These are phyloP conservation scores for Dendrocalamus latiflorus DNA, from an alignment of 202 grass and related monocot species.

Conservation along the genomic window DNA sequence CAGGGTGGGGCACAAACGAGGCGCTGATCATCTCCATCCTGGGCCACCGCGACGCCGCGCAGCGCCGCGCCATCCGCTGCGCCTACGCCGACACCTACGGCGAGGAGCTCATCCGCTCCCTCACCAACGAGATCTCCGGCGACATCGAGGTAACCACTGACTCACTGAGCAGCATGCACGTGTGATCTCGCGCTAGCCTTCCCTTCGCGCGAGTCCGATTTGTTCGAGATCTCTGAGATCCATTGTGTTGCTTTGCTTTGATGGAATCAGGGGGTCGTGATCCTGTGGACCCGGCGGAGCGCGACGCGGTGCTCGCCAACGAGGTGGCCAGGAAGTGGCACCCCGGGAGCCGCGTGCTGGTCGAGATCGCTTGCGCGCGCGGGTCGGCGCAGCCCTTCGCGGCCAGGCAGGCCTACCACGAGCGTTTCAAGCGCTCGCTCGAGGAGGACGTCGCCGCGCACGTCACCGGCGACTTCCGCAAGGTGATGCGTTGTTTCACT, in stretches of 20 bases:
- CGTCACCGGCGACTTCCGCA: slow-evolving; percentile 74
- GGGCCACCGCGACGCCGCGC: slow-evolving; percentile 67
- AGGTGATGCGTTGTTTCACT: slow-evolving; percentile 26
- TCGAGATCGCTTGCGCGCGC: slow-evolving; percentile 75
- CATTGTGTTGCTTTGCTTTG: not conserved
- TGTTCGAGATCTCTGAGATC: slow-evolving; percentile 24
- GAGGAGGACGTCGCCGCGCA: slow-evolving; percentile 89
- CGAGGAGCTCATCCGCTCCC: slow-evolving; percentile 73
- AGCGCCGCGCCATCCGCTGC: slow-evolving; percentile 67
- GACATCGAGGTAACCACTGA: slow-evolving; percentile 80
- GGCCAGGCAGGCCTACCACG: slow-evolving; percentile 60
- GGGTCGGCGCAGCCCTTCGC: slow-evolving; percentile 55
- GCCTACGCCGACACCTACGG: slow-evolving; percentile 59
- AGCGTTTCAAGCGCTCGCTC: slow-evolving; percentile 73
- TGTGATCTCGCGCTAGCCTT: not conserved
- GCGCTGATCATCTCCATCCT: slow-evolving; percentile 84
- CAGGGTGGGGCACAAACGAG: slow-evolving; percentile 93
- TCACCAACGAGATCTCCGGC: slow-evolving; percentile 78
- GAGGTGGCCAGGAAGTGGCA: slow-evolving; percentile 67
- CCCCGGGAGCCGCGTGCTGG: slow-evolving; percentile 60
- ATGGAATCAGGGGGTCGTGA: slow-evolving; percentile 55
- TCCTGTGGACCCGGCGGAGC: slow-evolving; percentile 85
- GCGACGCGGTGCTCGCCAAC: slow-evolving; percentile 82
- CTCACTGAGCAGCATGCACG: no score
- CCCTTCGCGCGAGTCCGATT: not conserved